Evolutionary conservation across 768 basidiomycete genomes (phyloP).

Genomic region (Mycena crocata): DNA sequence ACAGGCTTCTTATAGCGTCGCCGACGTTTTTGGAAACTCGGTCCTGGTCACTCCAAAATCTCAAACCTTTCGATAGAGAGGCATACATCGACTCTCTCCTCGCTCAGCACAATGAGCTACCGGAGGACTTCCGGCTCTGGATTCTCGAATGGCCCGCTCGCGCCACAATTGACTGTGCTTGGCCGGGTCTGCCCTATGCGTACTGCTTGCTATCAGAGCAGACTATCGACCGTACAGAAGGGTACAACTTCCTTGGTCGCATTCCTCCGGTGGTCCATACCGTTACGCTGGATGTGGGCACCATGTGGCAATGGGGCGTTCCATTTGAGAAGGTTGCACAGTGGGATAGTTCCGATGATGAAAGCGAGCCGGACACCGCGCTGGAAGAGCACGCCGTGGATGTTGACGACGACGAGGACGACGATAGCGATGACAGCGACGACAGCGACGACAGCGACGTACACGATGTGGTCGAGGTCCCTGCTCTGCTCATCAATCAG

Average conservation of each 20-base stretch:
- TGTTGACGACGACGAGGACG: no score
- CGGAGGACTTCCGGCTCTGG: background rate
- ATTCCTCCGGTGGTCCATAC: background rate
- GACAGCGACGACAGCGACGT: no score
- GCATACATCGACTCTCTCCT: background rate
- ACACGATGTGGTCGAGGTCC: no score
- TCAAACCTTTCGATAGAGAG: background rate
- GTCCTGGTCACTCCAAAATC: background rate
- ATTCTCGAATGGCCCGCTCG: slow-evolving; percentile 4
- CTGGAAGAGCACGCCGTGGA: no score
- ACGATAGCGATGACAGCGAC: no score
- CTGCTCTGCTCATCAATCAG: no score
- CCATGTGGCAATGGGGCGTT: no score
- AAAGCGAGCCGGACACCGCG: no score
- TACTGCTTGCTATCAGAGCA: background rate
- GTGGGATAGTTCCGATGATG: no score
- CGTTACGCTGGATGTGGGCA: background rate
- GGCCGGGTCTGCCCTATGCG: background rate
- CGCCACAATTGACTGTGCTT: slow-evolving; percentile 25
- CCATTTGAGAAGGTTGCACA: no score
- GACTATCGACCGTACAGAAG: background rate
- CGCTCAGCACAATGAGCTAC: background rate
- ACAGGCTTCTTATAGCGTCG: background rate
- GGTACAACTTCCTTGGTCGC: background rate
- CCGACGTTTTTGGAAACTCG: background rate